phyloP scores from a whole-genome alignment of 257 asterid genomes.

The Solanum bulbocastanum region DNA sequence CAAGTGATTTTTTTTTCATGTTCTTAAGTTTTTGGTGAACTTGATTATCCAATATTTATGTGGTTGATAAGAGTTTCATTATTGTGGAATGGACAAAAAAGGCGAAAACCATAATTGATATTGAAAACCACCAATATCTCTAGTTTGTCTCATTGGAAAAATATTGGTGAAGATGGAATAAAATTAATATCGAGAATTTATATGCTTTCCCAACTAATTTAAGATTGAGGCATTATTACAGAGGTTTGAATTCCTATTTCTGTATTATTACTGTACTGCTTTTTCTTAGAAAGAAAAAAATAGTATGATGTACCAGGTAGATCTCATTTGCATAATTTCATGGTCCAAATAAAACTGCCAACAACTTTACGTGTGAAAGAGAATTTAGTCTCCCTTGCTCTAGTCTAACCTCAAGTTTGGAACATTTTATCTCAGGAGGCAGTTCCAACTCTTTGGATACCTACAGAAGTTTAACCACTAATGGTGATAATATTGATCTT shows the following conservation, averaged over 20 bases:
- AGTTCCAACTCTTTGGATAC: constrained; percentile 49
- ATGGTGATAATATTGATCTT: constrained; percentile 29
- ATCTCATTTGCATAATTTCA: constrained; percentile 7
- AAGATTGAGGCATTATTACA: background rate
- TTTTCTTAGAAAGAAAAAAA: background rate
- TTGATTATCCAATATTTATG: background rate
- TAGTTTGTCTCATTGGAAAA: background rate
- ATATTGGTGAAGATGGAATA: background rate
- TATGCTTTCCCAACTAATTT: background rate
- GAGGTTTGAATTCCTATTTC: background rate
- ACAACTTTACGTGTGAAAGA: constrained; percentile 25
- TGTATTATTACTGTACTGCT: background rate
- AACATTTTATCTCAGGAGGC: constrained; percentile 50
- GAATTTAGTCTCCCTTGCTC: constrained; percentile 23
- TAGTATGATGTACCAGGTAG: background rate
- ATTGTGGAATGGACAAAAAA: background rate
- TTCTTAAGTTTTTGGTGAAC: background rate
- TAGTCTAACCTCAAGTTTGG: constrained; percentile 32
- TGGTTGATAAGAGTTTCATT: background rate
- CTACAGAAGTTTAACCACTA: constrained; percentile 31
- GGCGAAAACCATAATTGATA: background rate
- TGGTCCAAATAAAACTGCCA: constrained; percentile 24
- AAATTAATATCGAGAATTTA: background rate
- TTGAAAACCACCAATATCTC: background rate
- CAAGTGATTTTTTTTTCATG: background rate